Conservation (phyloP, 805 yeast genomes). For the Candida ovalis region DNA sequence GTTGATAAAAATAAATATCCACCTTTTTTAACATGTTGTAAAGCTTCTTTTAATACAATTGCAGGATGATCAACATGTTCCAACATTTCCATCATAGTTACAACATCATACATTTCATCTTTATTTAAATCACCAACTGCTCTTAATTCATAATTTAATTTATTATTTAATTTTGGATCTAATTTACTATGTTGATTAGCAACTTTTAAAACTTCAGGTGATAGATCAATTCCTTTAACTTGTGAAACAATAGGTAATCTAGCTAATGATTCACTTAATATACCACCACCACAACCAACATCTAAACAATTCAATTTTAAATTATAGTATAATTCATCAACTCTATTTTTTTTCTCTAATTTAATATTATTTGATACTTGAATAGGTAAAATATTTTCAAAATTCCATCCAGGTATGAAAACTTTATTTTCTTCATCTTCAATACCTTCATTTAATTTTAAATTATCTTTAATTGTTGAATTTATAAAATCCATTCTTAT, state of each 20-base stretch:
- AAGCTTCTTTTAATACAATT: conserved; percentile 63
- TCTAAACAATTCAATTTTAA: conserved; percentile 61
- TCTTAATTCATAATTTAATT: conserved; percentile 52
- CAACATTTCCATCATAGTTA: conserved; percentile 90
- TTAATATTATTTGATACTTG: conserved; percentile 45
- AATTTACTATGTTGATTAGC: conserved; percentile 63
- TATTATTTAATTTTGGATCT: conserved; percentile 58
- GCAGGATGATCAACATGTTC: conserved; percentile 92
- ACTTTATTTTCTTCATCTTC: conserved; percentile 39
- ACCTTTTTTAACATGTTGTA: conserved; percentile 66
- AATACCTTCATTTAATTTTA: conserved; percentile 40
- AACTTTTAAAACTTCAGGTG: conserved; percentile 75
- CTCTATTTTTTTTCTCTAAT: conserved; percentile 45
- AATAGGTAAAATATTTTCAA: conserved; percentile 57
- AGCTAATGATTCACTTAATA: conserved; percentile 82
- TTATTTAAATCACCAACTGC: conserved; percentile 56
- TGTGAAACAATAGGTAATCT: conserved; percentile 57
- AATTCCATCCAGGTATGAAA: conserved; percentile 75
- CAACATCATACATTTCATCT: conserved; percentile 58
- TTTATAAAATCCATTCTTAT: conserved; percentile 84
- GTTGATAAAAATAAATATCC: conserved; percentile 89
- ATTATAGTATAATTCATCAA: conserved; percentile 34
- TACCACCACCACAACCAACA: conserved; percentile 99
- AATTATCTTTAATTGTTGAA: conserved; percentile 46
- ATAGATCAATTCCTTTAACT: conserved; percentile 83